Percentiles rank a stretch among this genome's conserved stretches.
Conservation (phyloP, 768 basidiomycete genomes). For the Dacryopinax primogenitus region DNA sequence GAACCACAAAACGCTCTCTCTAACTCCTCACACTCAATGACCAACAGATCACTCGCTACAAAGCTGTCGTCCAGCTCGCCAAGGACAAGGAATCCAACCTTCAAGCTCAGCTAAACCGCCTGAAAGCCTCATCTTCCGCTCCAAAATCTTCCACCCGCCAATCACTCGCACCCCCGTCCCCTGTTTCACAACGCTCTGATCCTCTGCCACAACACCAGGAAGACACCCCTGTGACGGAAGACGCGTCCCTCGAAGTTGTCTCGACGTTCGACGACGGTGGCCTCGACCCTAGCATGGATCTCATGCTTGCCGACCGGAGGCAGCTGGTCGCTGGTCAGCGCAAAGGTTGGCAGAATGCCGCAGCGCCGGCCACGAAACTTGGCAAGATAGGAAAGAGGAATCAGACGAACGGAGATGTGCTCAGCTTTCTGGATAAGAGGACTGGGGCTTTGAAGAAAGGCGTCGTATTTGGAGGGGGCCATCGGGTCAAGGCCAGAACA, state of each 20-base stretch:
- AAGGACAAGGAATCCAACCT: background rate
- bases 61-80: background rate
- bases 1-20: background rate
- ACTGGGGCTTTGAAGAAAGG: background rate
- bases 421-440: background rate
- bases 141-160: background rate
- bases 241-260: background rate
- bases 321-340: background rate
- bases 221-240: background rate
- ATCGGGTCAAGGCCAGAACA: background rate
- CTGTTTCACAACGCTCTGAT: background rate
- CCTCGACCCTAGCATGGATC: conserved; percentile 3
- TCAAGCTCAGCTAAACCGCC: background rate
- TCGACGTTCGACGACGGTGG: background rate
- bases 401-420: background rate
- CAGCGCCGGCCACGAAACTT: background rate
- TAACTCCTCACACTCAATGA: background rate
- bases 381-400: background rate
- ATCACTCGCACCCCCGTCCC: background rate
- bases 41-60: background rate
- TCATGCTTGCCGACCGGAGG: background rate
- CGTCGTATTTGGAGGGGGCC: background rate
- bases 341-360: background rate
- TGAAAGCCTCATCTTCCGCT: background rate
- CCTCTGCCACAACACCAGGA: background rate